Evolutionary conservation across 2,329 filamentous ascomycete species (phyloP).

Genomic region (Ceratocystis cubensis): DNA sequence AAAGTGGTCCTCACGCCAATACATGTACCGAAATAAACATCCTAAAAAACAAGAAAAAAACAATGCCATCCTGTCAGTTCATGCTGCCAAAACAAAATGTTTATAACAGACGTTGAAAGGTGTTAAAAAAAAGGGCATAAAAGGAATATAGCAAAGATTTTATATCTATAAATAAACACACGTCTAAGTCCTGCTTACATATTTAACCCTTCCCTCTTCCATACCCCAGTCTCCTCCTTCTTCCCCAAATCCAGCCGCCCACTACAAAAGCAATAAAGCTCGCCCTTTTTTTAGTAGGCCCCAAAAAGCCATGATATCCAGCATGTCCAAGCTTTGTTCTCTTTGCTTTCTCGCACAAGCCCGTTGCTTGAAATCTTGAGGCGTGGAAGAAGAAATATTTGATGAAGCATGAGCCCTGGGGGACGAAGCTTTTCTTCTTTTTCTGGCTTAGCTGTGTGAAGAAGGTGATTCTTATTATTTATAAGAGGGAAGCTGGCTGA

Average conservation of each 20-base stretch:
- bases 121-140: neutral
- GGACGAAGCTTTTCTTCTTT: neutral
- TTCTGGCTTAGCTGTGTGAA: neutral
- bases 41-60: neutral
- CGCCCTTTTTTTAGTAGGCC: neutral
- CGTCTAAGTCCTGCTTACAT: no score
- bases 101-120: neutral
- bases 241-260: neutral
- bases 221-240: neutral
- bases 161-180: no score
- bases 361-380: neutral
- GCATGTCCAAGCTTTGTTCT: neutral
- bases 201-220: no score
- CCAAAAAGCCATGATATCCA: neutral
- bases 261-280: neutral
- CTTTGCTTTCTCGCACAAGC: neutral
- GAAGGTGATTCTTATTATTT: neutral
- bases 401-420: neutral
- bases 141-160: no score
- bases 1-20: neutral
- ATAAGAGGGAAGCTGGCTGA: neutral
- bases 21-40: neutral
- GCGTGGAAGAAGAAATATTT: neutral
- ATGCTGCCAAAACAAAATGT: conserved; percentile 1
- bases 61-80: conserved; percentile 3